Evolutionary conservation across 805 yeast genomes (phyloP).

Genomic region (Scheffersomyces coipomensis): DNA sequence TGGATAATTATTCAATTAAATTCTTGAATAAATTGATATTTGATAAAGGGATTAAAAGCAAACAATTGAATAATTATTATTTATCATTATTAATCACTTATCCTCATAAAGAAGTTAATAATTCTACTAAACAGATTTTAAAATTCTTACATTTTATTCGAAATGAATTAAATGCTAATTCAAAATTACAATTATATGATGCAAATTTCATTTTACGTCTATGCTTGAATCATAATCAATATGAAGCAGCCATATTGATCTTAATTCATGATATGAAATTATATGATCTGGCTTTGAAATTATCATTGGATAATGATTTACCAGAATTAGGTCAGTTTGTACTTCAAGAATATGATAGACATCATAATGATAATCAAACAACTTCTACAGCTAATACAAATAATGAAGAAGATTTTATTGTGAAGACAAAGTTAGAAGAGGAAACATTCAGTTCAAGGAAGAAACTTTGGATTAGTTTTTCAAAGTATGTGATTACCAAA

Average conservation of each 20-base stretch:
- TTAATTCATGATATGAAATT: slow-evolving; percentile 61
- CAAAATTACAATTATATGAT: slow-evolving; percentile 45
- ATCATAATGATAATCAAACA: background rate
- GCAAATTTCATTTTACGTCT: slow-evolving; percentile 72
- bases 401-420: slow-evolving; percentile 38
- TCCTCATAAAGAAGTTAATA: slow-evolving; percentile 9
- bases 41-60: slow-evolving; percentile 38
- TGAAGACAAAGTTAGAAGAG: slow-evolving; percentile 32
- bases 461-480: slow-evolving; percentile 70
- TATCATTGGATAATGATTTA: slow-evolving; percentile 65
- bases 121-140: slow-evolving; percentile 26
- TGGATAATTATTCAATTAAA: slow-evolving; percentile 62
- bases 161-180: slow-evolving; percentile 13
- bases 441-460: slow-evolving; percentile 49
- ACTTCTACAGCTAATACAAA: slow-evolving; percentile 31
- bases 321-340: slow-evolving; percentile 50
- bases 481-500: slow-evolving; percentile 45
- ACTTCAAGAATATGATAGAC: slow-evolving; percentile 29
- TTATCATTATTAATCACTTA: slow-evolving; percentile 62
- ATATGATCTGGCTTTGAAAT: slow-evolving; percentile 75
- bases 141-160: slow-evolving; percentile 26
- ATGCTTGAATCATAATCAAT: slow-evolving; percentile 58
- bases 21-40: slow-evolving; percentile 54
- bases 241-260: slow-evolving; percentile 70
- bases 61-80: slow-evolving; percentile 64